Evolutionary conservation across 1,139 yeast genomes (phyloP), one percentile per base, ranked within the genome.

Genomic region (Yamadazyma trypodendri): DNA sequence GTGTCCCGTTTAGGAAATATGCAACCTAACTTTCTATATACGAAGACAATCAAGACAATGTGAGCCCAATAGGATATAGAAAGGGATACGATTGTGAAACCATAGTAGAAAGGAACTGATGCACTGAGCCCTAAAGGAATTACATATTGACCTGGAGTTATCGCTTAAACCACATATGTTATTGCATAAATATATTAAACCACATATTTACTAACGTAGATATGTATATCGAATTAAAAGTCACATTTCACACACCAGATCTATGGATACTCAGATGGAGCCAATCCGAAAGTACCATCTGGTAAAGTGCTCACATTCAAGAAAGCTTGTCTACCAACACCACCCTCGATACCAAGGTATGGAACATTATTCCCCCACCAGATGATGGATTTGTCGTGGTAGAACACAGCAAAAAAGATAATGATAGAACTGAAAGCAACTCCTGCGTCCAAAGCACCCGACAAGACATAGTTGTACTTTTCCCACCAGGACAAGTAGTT

Each of bases 321-420:
- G 6, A 12, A n/a, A 4, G 36, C 32, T 14, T 21, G 25, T 17
- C 8, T 9, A 15, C 32, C 31, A 13, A 28, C 10, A 14, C 32
- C 32, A 29, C 65, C 56, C 17, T 69, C 79, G 32, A 58, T 27
- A 16, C 43, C 43, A 4, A 10, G 25, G 37, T 51, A 59, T 3
- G 61, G 39, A 16, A 77, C 77, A 22, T 48, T 57, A 52, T 79
- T 79, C 2, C 84, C 84, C 84, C 84, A 79, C 84, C 85, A 79
- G 42, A 46, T 48, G 22, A 78, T 40, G 13, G 48, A 34, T 37
- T 57, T 61, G 14, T 54, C 62, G 33, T 68, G 65, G 46, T 65
- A 74, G 48, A 72, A 74, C 12, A 76, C 78, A 4, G 79, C 68
- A 49, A 79, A 77, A 61, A 77, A 79, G 34, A 79, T 72, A 35